Conservation (phyloP, 192 early-diverging fungal species). For the Dimargaris cristalligena region DNA sequence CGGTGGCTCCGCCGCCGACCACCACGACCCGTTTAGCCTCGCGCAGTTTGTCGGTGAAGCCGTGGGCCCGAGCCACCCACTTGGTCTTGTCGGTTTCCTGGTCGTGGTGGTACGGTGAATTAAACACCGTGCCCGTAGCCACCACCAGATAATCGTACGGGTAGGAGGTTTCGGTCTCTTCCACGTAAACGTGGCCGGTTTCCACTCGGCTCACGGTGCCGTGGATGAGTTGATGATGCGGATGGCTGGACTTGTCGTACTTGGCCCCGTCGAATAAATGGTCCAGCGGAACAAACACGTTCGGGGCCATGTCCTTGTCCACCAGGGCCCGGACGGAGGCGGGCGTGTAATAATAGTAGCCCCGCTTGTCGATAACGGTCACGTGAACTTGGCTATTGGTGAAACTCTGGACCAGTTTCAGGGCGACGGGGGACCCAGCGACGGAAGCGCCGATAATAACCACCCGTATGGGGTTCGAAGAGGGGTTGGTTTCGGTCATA, state of each 20-base stretch:
- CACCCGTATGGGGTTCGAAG: background rate
- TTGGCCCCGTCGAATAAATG: background rate
- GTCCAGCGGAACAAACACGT: background rate
- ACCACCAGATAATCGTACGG: constrained; percentile 26
- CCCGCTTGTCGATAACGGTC: background rate
- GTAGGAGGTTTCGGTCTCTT: constrained; percentile 13
- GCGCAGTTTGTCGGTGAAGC: constrained; percentile 5
- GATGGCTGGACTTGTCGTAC: background rate
- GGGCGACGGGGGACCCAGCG: background rate
- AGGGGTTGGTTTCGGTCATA: too few species aligned
- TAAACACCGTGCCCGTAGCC: constrained; percentile 19
- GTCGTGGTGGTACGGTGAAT: constrained; percentile 19
- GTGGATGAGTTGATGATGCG: background rate
- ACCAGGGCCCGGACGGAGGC: background rate
- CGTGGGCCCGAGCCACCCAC: constrained; percentile 16
- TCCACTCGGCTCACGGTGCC: background rate
- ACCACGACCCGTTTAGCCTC: background rate
- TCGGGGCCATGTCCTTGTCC: background rate
- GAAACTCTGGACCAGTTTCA: background rate
- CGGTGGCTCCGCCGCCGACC: background rate
- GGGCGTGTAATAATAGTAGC: background rate
- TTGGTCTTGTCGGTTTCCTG: constrained; percentile 16
- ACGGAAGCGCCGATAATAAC: background rate
- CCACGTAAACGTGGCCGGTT: background rate
- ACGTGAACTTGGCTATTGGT: background rate